phyloP scores from a whole-genome alignment of 345 rosid species.

The Abelmoschus esculentus region DNA sequence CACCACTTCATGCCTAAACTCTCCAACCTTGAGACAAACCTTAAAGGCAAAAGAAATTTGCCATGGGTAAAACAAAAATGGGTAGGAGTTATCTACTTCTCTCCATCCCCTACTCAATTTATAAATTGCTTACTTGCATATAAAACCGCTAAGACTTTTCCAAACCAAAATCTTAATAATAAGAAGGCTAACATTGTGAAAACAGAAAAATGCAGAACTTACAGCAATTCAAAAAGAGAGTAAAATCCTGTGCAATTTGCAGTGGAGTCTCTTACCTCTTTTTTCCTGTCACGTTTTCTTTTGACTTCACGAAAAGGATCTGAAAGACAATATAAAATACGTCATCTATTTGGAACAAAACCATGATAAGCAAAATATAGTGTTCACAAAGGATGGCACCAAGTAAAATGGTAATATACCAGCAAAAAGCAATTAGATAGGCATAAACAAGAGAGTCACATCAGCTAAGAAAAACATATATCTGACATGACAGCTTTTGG shows the following conservation, averaged over 20 bases:
- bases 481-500: neutral
- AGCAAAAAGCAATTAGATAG: neutral
- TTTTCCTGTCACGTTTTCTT: constrained; percentile 68
- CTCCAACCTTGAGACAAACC: no score
- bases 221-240: no score
- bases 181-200: neutral
- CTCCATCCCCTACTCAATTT: neutral
- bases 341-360: constrained; percentile 13
- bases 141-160: neutral
- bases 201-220: neutral
- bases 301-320: constrained; percentile 86
- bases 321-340: constrained; percentile 28
- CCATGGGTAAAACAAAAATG: no score
- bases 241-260: neutral
- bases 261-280: constrained; percentile 49
- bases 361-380: neutral
- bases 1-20: no score
- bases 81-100: no score
- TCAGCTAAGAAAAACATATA: neutral
- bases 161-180: no score
- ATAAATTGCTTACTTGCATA: neutral
- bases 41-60: no score
- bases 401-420: neutral
- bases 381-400: neutral
- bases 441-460: neutral